These are phyloP conservation scores for Ophiostoma himal-ulmi DNA, from an alignment of 2,329 filamentous ascomycete species.

Conservation along the genomic window DNA sequence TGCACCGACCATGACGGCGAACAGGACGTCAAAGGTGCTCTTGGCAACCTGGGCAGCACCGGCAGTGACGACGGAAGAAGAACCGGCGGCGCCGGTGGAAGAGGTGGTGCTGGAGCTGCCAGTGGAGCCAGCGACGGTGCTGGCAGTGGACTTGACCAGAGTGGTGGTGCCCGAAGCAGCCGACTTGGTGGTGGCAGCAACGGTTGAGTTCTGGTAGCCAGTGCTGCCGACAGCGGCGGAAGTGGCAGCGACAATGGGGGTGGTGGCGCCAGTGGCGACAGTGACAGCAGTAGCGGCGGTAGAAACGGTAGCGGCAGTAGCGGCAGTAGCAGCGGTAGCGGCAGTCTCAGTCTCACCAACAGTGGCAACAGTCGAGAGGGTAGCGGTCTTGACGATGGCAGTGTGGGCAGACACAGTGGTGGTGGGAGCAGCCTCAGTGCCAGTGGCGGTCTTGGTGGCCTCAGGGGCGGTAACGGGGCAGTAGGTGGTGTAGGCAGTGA, in stretches of 20 bases:
- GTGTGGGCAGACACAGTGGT: conserved; percentile 2
- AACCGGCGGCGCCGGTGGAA: background rate
- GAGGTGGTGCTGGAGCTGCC: conserved; percentile 10
- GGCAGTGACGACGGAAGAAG: conserved; percentile 17
- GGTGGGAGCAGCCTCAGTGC: background rate
- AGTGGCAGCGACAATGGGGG: background rate
- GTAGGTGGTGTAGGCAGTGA: conserved; percentile 36
- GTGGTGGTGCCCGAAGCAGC: background rate
- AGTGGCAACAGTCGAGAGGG: background rate
- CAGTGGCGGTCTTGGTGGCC: background rate
- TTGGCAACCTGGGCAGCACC: conserved; percentile 14
- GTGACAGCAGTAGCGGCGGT: background rate
- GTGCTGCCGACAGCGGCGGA: background rate
- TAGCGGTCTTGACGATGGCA: background rate
- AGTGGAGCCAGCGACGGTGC: background rate
- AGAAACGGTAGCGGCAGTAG: background rate
- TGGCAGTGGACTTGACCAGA: background rate
- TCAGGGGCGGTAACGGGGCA: conserved; percentile 35
- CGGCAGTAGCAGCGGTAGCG: background rate
- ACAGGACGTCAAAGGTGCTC: conserved; percentile 7
- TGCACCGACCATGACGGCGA: conserved; percentile 15
- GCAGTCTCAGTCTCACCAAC: background rate
- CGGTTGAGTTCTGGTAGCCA: conserved; percentile 13
- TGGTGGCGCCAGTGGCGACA: background rate
- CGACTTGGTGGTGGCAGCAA: background rate